These are phyloP conservation scores for Cyathus striatus DNA, from an alignment of 768 basidiomycete species.

Conservation along the genomic window DNA sequence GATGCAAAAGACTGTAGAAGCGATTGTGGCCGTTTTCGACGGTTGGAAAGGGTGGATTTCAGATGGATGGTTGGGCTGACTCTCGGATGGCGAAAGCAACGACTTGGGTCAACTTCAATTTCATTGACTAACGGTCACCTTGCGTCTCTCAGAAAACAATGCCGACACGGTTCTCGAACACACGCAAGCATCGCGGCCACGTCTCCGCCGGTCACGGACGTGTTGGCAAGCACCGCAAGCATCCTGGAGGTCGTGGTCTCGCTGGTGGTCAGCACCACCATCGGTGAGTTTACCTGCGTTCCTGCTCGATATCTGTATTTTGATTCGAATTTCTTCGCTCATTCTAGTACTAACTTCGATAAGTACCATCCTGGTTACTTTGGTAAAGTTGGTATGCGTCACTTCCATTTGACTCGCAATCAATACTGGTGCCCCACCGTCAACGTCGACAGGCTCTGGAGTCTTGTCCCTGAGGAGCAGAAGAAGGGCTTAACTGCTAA, in stretches of 20 bases:
- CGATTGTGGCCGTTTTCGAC: conserved; percentile 7
- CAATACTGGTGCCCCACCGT: conserved; percentile 89
- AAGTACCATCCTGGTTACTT: conserved; percentile 99
- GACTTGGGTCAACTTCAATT: conserved; percentile 14
- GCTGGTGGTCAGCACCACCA: conserved; percentile 99
- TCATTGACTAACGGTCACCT: conserved; percentile 9
- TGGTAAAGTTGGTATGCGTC: conserved; percentile 99
- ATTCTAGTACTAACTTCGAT: conserved; percentile 90
- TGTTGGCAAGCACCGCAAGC: conserved; percentile 99
- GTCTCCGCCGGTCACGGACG: conserved; percentile 99
- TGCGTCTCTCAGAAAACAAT: conserved; percentile 44
- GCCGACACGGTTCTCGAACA: conserved; percentile 96
- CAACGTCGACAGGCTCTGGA: conserved; percentile 98
- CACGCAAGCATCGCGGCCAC: conserved; percentile 98
- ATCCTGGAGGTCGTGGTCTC: conserved; percentile 99
- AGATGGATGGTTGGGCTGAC: conserved; percentile 31
- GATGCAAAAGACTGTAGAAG: too few relatives aligned
- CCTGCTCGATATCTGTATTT: conserved; percentile 1
- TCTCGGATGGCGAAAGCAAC: conserved; percentile 44
- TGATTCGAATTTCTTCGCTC: conserved; percentile 2
- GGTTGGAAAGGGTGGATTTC: conserved; percentile 19
- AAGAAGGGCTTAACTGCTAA: conserved; percentile 68
- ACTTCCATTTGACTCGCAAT: conserved; percentile 94
- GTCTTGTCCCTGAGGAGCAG: conserved; percentile 81
- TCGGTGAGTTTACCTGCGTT: conserved; percentile 50